Percentiles rank a stretch among this genome's conserved stretches.
phyloP scores from a whole-genome alignment of 306 rosid species.

The Lathyrus oleraceus region DNA sequence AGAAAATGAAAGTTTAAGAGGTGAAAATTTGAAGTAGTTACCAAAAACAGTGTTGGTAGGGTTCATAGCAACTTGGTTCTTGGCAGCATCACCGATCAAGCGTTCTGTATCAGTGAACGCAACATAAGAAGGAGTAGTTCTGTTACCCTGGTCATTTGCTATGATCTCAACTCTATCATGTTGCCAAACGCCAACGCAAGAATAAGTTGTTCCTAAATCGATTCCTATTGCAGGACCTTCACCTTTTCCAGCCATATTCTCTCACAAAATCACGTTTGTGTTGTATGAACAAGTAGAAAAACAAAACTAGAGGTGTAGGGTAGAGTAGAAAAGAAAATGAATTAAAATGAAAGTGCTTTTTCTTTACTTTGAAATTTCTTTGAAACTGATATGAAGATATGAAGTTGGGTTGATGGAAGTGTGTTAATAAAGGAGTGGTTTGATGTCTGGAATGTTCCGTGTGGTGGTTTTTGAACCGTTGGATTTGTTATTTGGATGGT shows the following conservation, averaged over 20 bases:
- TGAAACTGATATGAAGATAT: not conserved
- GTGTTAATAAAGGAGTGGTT: slow-evolving; percentile 31
- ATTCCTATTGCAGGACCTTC: slow-evolving; percentile 63
- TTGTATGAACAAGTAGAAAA: not conserved
- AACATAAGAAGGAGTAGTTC: slow-evolving; percentile 59
- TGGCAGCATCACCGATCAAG: slow-evolving; percentile 54
- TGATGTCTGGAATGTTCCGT: slow-evolving; percentile 48
- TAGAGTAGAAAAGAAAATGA: too few relatives aligned
- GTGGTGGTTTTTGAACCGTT: slow-evolving; percentile 35
- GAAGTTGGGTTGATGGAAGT: not conserved
- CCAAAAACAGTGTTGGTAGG: slow-evolving; percentile 60
- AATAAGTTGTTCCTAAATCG: slow-evolving; percentile 55
- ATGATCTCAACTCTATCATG: slow-evolving; percentile 62
- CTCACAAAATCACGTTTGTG: not conserved
- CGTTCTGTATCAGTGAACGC: slow-evolving; percentile 59
- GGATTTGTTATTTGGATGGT: slow-evolving; percentile 34
- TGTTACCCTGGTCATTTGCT: slow-evolving; percentile 59
- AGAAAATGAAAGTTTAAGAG: not conserved
- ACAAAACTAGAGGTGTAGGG: too few relatives aligned
- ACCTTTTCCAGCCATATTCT: slow-evolving; percentile 52
- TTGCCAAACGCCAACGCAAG: slow-evolving; percentile 60
- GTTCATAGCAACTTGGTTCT: slow-evolving; percentile 61
- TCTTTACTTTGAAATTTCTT: not conserved
- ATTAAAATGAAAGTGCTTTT: not conserved
- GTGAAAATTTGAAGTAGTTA: not conserved